phyloP scores from a whole-genome alignment of 164 flowering plant genomes.

The Dillenia turbinata region DNA sequence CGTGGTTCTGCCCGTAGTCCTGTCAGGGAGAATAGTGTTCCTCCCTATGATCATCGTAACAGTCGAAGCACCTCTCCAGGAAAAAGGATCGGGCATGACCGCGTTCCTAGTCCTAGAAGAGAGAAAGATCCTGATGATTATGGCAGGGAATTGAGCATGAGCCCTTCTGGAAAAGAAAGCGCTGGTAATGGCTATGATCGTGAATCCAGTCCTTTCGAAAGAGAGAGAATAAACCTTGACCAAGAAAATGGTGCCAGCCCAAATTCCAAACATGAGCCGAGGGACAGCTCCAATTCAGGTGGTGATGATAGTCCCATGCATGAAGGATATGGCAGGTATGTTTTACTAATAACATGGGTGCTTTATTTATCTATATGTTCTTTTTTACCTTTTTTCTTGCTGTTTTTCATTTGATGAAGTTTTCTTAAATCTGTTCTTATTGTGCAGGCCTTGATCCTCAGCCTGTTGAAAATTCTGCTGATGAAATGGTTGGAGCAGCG shows the following conservation, averaged over 20 bases:
- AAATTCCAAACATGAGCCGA: constrained; percentile 13
- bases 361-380: no score
- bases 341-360: background rate
- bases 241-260: constrained; percentile 13
- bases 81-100: no score
- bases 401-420: no score
- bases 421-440: background rate
- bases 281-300: constrained; percentile 28
- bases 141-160: no score
- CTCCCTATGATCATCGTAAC: background rate
- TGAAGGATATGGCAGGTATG: constrained; percentile 36
- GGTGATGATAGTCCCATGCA: constrained; percentile 37
- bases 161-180: no score
- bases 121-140: no score
- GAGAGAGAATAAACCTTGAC: background rate
- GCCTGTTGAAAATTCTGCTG: background rate
- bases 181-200: background rate
- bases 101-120: no score
- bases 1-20: background rate
- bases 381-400: no score
- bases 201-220: constrained; percentile 3
- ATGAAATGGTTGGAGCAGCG: no score
- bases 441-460: constrained; percentile 37
- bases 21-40: background rate
- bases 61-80: background rate